These are phyloP conservation scores for Alternaria sp. DNA, from an alignment of 2,329 filamentous ascomycete species.

Conservation along the genomic window DNA sequence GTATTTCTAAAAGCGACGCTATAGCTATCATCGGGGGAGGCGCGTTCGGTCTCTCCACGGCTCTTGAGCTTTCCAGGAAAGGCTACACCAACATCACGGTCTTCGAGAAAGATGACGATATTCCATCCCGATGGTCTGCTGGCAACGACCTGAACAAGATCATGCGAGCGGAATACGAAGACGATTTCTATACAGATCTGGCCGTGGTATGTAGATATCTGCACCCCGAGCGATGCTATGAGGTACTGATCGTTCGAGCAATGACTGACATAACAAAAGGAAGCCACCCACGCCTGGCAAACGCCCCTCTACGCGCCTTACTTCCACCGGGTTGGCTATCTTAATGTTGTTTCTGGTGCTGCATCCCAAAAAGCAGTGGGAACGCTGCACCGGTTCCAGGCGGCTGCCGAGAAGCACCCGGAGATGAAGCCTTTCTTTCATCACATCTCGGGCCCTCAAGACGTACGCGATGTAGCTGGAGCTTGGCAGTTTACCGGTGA, in stretches of 20 bases:
- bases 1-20: slow-evolving; percentile 25
- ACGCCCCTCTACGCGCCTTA: slow-evolving; percentile 61
- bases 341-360: slow-evolving; percentile 58
- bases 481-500: slow-evolving; percentile 57
- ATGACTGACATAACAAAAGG: slow-evolving; percentile 27
- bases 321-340: slow-evolving; percentile 59
- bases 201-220: slow-evolving; percentile 52
- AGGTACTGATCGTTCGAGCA: not conserved
- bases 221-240: not conserved
- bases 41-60: slow-evolving; percentile 41
- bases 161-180: slow-evolving; percentile 65
- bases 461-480: slow-evolving; percentile 50
- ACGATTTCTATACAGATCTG: slow-evolving; percentile 63
- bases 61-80: slow-evolving; percentile 37
- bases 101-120: slow-evolving; percentile 42
- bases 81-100: slow-evolving; percentile 41
- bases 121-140: slow-evolving; percentile 61
- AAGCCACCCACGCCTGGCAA: slow-evolving; percentile 62
- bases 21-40: slow-evolving; percentile 41
- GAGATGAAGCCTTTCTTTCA: slow-evolving; percentile 48
- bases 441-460: slow-evolving; percentile 32
- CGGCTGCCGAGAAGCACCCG: slow-evolving; percentile 51
- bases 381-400: slow-evolving; percentile 54
- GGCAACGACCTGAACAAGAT: slow-evolving; percentile 69
- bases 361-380: slow-evolving; percentile 58